Conservation (phyloP, 805 yeast species). For the Clavispora carvajalis region DNA sequence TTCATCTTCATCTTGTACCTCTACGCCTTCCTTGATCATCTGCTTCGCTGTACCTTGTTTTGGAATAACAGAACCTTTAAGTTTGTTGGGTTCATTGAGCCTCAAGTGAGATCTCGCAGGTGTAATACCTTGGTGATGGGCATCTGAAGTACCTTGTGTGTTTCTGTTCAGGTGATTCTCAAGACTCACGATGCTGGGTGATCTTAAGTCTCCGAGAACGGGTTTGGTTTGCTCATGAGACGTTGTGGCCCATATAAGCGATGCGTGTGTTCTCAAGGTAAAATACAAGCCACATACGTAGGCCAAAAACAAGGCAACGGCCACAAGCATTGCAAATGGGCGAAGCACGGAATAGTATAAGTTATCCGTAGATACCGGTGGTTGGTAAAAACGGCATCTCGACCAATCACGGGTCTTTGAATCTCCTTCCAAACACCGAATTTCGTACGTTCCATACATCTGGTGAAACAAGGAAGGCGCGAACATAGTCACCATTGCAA, state of each 20-base stretch:
- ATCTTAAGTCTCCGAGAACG: constrained; percentile 21
- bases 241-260: constrained; percentile 80
- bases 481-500: constrained; percentile 85
- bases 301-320: constrained; percentile 72
- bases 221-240: constrained; percentile 28
- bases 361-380: constrained; percentile 63
- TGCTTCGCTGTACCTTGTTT: constrained; percentile 1
- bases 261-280: constrained; percentile 93
- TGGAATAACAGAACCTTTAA: constrained; percentile 1
- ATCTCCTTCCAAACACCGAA: constrained; percentile 43
- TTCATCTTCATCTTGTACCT: constrained; percentile 23
- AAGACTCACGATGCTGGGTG: constrained; percentile 36
- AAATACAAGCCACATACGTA: constrained; percentile 87
- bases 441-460: constrained; percentile 81
- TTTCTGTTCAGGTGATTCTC: constrained; percentile 7
- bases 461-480: constrained; percentile 89
- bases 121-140: not conserved
- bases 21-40: constrained; percentile 3
- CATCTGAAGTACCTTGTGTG: not conserved
- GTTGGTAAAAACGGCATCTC: constrained; percentile 73
- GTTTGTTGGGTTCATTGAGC: not conserved
- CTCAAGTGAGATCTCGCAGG: not conserved
- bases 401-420: constrained; percentile 41
- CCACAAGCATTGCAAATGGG: constrained; percentile 81
- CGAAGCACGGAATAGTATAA: constrained; percentile 64